Conservation (phyloP, 1,139 yeast genomes). For the Zygosaccharomyces pseudobailii region DNA sequence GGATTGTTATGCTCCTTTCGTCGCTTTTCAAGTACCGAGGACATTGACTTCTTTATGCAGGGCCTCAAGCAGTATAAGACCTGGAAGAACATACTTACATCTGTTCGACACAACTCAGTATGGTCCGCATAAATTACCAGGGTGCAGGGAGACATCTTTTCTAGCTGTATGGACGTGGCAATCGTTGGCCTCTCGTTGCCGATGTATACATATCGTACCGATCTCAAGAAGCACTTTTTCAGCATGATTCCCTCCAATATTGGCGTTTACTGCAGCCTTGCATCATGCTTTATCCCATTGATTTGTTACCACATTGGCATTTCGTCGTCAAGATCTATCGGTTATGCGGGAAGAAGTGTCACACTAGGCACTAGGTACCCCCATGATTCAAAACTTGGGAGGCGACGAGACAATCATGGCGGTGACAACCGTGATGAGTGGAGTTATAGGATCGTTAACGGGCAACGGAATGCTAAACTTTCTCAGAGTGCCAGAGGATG, state of each 20-base stretch:
- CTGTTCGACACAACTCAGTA: constrained; percentile 41
- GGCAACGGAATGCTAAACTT: constrained; percentile 49
- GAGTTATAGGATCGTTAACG: constrained; percentile 67
- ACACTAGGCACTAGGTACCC: constrained; percentile 80
- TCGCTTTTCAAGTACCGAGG: constrained; percentile 44
- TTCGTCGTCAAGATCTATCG: constrained; percentile 54
- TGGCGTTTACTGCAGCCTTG: constrained; percentile 54
- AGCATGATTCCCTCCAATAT: constrained; percentile 56
- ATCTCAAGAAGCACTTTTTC: constrained; percentile 54
- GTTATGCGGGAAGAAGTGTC: constrained; percentile 77
- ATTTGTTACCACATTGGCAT: constrained; percentile 63
- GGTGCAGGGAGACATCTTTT: constrained; percentile 80
- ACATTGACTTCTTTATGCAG: constrained; percentile 41
- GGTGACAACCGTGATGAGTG: constrained; percentile 72
- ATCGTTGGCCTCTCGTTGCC: constrained; percentile 74
- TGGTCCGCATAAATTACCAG: constrained; percentile 45
- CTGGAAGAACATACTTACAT: constrained; percentile 58
- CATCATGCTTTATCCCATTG: constrained; percentile 67
- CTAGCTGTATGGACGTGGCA: constrained; percentile 68
- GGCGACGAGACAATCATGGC: constrained; percentile 75
- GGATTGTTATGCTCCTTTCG: constrained; percentile 58
- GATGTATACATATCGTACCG: constrained; percentile 68
- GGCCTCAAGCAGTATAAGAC: constrained; percentile 58
- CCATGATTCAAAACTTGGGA: constrained; percentile 53
- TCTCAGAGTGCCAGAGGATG: constrained; percentile 53